Conservation (phyloP, 305 asterid genomes). For the Caryopteris hybrid region DNA sequence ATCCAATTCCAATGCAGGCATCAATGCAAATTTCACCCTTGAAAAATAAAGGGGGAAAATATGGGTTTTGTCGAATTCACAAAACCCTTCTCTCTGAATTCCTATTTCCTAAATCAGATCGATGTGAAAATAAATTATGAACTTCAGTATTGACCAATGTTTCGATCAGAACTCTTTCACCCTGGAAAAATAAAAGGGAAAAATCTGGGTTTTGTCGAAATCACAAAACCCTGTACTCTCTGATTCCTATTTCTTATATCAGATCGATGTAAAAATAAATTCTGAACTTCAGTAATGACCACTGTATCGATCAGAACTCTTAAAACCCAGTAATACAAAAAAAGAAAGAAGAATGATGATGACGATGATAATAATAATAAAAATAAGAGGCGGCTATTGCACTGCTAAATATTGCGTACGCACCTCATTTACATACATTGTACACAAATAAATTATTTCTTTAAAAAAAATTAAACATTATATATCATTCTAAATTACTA, state of each 20-base stretch:
- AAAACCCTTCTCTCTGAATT: constrained; percentile 24
- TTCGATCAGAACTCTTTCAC: constrained; percentile 21
- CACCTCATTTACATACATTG: no score
- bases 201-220: constrained; percentile 28
- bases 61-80: constrained; percentile 37
- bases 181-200: neutral
- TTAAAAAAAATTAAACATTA: no score
- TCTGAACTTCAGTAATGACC: neutral
- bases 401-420: no score
- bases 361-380: no score
- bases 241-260: constrained; percentile 17
- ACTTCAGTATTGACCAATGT: constrained; percentile 8
- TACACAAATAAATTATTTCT: no score
- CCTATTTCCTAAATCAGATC: constrained; percentile 28
- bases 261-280: constrained; percentile 22
- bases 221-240: constrained; percentile 36
- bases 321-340: neutral
- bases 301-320: constrained; percentile 15
- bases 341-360: neutral
- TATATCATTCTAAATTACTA: no score
- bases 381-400: no score
- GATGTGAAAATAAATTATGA: constrained; percentile 8
- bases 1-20: constrained; percentile 32
- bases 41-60: neutral
- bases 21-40: constrained; percentile 20